Evolutionary conservation across 2,329 filamentous ascomycete species (phyloP).

Genomic region (Hypoxylon sp.): DNA sequence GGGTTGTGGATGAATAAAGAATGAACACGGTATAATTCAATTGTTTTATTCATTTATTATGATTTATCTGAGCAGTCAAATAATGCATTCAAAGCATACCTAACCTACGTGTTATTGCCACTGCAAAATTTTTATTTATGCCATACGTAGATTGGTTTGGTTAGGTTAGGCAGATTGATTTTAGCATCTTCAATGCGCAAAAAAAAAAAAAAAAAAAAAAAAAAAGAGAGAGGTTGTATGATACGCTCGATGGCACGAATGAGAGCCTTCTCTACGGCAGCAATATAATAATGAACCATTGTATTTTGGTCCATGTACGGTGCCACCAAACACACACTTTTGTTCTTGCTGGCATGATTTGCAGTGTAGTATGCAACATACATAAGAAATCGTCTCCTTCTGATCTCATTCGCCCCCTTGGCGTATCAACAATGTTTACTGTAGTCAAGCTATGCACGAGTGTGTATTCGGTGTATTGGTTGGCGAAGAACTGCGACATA

Average conservation of each 20-base stretch:
- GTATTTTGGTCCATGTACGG: conserved; percentile 28
- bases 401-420: conserved; percentile 19
- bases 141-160: too few relatives aligned
- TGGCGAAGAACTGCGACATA: conserved; percentile 28
- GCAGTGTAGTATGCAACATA: conserved; percentile 27
- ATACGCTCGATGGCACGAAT: conserved; percentile 10
- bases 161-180: too few relatives aligned
- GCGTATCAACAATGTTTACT: conserved; percentile 28
- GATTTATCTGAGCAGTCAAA: too few relatives aligned
- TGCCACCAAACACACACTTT: conserved; percentile 26
- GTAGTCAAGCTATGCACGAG: conserved; percentile 28
- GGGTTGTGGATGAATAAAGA: conserved; percentile 24
- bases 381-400: conserved; percentile 1
- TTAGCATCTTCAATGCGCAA: conserved; percentile 8
- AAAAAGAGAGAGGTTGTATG: conserved; percentile 3
- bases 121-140: too few relatives aligned
- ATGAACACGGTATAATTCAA: too few relatives aligned
- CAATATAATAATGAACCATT: too few relatives aligned
- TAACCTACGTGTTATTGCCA: conserved; percentile 1
- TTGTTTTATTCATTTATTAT: too few relatives aligned
- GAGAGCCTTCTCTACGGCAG: conserved; percentile 3
- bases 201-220: too few relatives aligned
- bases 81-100: too few relatives aligned
- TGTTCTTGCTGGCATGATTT: conserved; percentile 31
- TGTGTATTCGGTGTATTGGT: conserved; percentile 20